These are phyloP conservation scores for Thinopyrum obtusiflorum DNA, from an alignment of 202 grass and related monocot species.

Conservation along the genomic window DNA sequence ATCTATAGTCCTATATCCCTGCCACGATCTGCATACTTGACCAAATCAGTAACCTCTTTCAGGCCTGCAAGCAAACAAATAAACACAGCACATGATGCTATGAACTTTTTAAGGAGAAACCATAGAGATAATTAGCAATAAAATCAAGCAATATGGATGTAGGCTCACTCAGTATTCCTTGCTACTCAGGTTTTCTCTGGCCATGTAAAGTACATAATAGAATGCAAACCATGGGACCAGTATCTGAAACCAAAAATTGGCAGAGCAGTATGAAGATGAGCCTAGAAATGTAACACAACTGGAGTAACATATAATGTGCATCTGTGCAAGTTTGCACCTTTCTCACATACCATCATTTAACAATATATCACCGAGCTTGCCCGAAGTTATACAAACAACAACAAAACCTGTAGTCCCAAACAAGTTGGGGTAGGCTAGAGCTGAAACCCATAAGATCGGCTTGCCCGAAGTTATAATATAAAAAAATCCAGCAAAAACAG, in stretches of 20 bases:
- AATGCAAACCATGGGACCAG: neutral
- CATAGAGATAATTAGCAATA: neutral
- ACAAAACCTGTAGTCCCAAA: too few relatives aligned
- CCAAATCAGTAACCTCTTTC: neutral
- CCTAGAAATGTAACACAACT: neutral
- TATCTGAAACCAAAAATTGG: conserved; percentile 2
- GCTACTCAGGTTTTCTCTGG: neutral
- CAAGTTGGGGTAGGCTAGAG: too few relatives aligned
- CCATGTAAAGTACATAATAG: neutral
- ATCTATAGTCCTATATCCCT: neutral
- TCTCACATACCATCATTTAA: neutral
- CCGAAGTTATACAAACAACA: neutral
- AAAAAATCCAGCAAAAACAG: neutral
- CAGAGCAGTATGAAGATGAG: neutral
- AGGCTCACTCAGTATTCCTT: neutral
- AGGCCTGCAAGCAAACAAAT: conserved; percentile 10
- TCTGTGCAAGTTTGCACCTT: neutral
- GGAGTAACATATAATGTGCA: neutral
- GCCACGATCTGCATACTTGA: neutral
- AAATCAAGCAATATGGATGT: neutral
- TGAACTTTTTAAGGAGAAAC: neutral
- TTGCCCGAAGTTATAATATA: neutral
- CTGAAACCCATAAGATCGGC: too few relatives aligned
- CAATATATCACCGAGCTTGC: neutral
- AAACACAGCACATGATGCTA: neutral